Evolutionary conservation across 768 basidiomycete species (phyloP), one percentile per base, ranked within the genome.

Genomic region (Rhodotorula paludigena): DNA sequence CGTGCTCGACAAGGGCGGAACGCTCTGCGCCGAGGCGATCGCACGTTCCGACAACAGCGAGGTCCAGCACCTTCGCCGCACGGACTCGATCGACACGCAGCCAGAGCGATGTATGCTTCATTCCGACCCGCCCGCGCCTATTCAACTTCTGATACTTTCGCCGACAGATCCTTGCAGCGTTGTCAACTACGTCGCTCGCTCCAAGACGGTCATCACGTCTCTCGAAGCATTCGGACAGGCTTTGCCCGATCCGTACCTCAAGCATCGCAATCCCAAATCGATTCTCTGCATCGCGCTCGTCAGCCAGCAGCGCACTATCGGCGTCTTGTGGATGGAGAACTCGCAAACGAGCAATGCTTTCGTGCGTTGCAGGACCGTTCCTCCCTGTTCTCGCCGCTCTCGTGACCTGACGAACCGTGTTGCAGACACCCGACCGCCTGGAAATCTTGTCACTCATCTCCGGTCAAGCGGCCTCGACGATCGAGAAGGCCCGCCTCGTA

Each of bases 401-500:
- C 32, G 0, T 20, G 10, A 2, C 23, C 20, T 21, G 10, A 4
- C 28, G 30, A 30, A 41, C 18, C 14, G 10, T 9, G 18, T 15
- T 12, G 28, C 38, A 69, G 68, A 67, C 70, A 2, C 60, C 61
- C 15, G 71, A 73, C 36, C 67, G 71, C 16, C 63, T 69, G 32
- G 71, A 73, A 35, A 73, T 73, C 36, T 67, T 73, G 3, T 59
- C 66, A 3, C 62, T 73, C 48, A 68, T 73, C 30, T 60, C 57
- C 2, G 67, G 67, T 0, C 67, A 69, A 57, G 71, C 71, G 0
- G 71, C 71, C 0, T 23, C 57, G 11, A 69, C 64, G 1, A 63
- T 73, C 53, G 71, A 73, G 51, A 68, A 69, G 39, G 67, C 71
- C 0, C 60, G 68, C 5, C 64, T 73, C 9, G 57, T 67, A 3